Evolutionary conservation across 345 rosid genomes (phyloP).

Genomic region (Eucalyptus sideroxylon): DNA sequence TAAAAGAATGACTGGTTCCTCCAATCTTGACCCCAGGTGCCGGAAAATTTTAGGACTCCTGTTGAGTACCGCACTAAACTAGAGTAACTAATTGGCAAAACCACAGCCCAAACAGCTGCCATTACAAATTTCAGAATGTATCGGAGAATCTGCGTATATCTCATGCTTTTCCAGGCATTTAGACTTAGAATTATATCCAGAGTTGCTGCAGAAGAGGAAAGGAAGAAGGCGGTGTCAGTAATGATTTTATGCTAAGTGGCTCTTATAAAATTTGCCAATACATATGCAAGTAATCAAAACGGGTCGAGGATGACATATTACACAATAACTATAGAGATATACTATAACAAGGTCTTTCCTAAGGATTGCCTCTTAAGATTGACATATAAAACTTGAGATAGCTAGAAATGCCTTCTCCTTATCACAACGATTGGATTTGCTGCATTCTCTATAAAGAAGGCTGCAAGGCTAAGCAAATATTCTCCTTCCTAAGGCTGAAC

Average conservation of each 20-base stretch:
- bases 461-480: background rate
- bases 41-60: slow-evolving; percentile 66
- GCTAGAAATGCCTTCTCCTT: background rate
- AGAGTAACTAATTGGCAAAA: slow-evolving; percentile 74
- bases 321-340: background rate
- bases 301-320: background rate
- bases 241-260: background rate
- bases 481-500: background rate
- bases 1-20: slow-evolving; percentile 42
- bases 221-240: background rate
- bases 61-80: slow-evolving; percentile 71
- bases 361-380: background rate
- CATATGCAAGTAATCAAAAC: background rate
- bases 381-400: background rate
- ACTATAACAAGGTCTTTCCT: background rate
- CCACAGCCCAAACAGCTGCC: slow-evolving; percentile 82
- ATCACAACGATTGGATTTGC: background rate
- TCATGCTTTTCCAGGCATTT: slow-evolving; percentile 87
- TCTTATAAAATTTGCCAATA: background rate
- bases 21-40: slow-evolving; percentile 64
- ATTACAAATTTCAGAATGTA: slow-evolving; percentile 64
- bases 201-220: slow-evolving; percentile 33
- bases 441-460: background rate
- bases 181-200: slow-evolving; percentile 77
- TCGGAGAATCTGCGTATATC: slow-evolving; percentile 64